These are phyloP conservation scores for Talaromyces atroroseus DNA, from an alignment of 2,329 filamentous ascomycete species.

Conservation along the genomic window DNA sequence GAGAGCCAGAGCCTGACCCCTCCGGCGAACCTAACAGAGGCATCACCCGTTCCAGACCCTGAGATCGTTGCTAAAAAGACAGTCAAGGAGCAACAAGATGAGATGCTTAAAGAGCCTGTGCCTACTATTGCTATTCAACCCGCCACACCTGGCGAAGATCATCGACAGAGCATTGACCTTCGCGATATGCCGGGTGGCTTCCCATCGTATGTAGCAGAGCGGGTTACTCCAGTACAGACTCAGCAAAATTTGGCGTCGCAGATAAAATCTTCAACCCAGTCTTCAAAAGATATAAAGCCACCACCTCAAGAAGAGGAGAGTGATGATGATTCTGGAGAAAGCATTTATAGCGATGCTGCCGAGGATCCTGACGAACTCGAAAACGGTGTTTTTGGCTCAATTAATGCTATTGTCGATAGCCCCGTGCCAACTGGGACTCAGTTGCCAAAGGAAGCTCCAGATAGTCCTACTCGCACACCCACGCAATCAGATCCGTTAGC, in stretches of 20 bases:
- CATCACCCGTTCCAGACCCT: not conserved
- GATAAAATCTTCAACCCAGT: not conserved
- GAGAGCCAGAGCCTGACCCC: conserved; percentile 1
- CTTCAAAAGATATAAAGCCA: not conserved
- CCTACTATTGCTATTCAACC: conserved; percentile 44
- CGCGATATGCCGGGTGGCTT: conserved; percentile 52
- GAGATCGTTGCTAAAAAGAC: not conserved
- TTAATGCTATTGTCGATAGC: conserved; percentile 44
- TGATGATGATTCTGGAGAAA: conserved; percentile 37
- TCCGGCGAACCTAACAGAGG: not conserved
- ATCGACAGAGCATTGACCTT: conserved; percentile 18
- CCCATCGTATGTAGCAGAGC: conserved; percentile 40
- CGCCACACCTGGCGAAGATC: conserved; percentile 43
- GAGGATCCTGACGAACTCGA: conserved; percentile 33
- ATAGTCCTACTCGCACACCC: conserved; percentile 14
- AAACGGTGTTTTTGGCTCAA: conserved; percentile 45
- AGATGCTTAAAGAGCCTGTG: conserved; percentile 18
- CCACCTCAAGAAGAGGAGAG: conserved; percentile 4
- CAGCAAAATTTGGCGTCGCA: not conserved
- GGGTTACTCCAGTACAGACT: conserved; percentile 14
- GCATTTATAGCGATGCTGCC: conserved; percentile 44
- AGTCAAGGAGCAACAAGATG: not conserved
- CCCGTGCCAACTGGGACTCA: conserved; percentile 16
- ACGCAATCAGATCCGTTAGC: conserved; percentile 1
- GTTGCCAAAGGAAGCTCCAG: conserved; percentile 12